Percentiles rank a stretch among this genome's conserved stretches.
phyloP scores from a whole-genome alignment of 2,329 filamentous ascomycete genomes.

The Albifimbria verrucaria region DNA sequence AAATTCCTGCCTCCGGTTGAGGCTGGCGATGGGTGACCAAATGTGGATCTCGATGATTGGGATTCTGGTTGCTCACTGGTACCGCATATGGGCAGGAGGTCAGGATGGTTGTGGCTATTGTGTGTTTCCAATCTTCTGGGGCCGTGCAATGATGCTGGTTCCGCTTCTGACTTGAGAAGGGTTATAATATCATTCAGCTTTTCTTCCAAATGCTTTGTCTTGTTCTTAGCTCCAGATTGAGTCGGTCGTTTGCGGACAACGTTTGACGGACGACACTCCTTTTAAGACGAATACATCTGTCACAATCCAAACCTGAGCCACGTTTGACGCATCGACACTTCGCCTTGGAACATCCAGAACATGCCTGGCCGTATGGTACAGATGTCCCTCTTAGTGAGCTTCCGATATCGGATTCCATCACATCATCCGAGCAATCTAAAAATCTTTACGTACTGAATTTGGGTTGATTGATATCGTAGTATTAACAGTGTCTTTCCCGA shows the following conservation, averaged over 20 bases:
- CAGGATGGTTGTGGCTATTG: background rate
- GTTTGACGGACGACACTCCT: slow-evolving; percentile 33
- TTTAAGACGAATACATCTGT: slow-evolving; percentile 39
- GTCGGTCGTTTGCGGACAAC: slow-evolving; percentile 14
- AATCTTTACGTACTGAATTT: no score
- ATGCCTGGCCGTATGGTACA: slow-evolving; percentile 37
- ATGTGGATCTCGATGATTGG: no score
- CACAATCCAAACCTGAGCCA: slow-evolving; percentile 22
- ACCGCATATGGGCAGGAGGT: no score
- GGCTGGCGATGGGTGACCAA: background rate
- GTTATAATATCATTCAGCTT: slow-evolving; percentile 23
- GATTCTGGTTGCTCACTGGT: no score
- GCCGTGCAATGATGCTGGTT: background rate
- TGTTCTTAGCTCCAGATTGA: slow-evolving; percentile 1
- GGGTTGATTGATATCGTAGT: no score
- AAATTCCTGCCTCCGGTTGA: no score
- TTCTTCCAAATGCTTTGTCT: slow-evolving; percentile 19
- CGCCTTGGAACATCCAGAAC: slow-evolving; percentile 36
- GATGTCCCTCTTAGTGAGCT: slow-evolving; percentile 8
- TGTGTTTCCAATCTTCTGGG: background rate
- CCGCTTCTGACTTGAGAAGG: slow-evolving; percentile 20
- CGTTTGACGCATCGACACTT: slow-evolving; percentile 40
- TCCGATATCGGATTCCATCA: background rate
- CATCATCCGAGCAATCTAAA: no score
- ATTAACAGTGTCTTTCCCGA: no score